A percentile compares a stretch with the other conserved stretches of the same genome.
phyloP scores from a whole-genome alignment of 75 land plant genomes.

The Cupressus sempervirens region DNA sequence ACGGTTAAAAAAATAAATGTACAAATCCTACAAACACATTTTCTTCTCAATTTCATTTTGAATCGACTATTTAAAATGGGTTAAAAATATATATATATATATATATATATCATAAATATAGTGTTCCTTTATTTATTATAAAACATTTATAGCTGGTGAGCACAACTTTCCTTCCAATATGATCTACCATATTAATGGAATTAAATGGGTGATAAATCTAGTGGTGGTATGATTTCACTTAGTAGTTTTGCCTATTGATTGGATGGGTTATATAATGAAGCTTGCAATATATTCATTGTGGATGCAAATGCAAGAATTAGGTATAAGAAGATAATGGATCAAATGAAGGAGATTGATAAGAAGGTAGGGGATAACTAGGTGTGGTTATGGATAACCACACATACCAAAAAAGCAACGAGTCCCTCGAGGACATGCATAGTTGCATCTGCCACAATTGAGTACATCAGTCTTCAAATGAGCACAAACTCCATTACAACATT shows the following conservation, averaged over 20 bases:
- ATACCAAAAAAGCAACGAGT: conserved; percentile 34
- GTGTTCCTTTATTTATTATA: too few species aligned
- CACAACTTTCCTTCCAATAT: too few species aligned
- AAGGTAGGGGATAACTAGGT: neutral
- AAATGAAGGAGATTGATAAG: neutral
- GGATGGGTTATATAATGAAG: neutral
- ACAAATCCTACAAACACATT: too few species aligned
- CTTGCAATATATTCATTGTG: neutral
- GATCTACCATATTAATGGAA: too few species aligned
- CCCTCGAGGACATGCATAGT: conserved; percentile 25
- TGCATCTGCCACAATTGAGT: conserved; percentile 48
- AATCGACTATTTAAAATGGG: too few species aligned
- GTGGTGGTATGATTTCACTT: too few species aligned
- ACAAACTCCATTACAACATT: conserved; percentile 51
- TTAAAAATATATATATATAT: too few species aligned
- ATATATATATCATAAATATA: neutral
- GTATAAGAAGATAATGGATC: neutral
- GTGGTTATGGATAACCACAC: conserved; percentile 42
- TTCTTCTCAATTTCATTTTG: too few species aligned
- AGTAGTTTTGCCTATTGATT: too few species aligned
- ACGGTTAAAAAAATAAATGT: too few species aligned
- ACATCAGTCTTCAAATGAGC: conserved; percentile 23
- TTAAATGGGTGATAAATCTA: too few species aligned
- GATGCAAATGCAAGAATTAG: neutral
- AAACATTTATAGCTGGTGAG: too few species aligned